phyloP scores from a whole-genome alignment of 208 protist species.

The Crithidia fasciculata region DNA sequence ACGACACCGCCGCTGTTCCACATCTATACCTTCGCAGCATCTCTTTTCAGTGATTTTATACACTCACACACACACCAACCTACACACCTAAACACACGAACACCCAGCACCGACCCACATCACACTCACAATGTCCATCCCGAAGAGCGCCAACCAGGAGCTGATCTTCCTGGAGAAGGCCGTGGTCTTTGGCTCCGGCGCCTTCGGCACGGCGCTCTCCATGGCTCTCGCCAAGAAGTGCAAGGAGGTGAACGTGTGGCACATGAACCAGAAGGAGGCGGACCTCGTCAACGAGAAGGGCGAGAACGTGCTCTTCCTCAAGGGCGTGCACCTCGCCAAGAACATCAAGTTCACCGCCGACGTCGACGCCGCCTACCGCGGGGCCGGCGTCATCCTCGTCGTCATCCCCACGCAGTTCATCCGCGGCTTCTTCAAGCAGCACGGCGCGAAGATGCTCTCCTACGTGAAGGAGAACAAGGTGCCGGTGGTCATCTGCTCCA shows the following conservation, averaged over 20 bases:
- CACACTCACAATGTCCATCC: slow-evolving; percentile 22
- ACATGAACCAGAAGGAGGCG: slow-evolving; percentile 71
- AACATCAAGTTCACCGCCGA: slow-evolving; percentile 74
- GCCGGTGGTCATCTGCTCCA: slow-evolving; percentile 77
- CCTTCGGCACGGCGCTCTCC: slow-evolving; percentile 84
- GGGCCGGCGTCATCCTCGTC: slow-evolving; percentile 79
- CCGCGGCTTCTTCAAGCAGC: slow-evolving; percentile 69
- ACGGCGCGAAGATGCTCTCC: slow-evolving; percentile 43
- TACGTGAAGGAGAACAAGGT: slow-evolving; percentile 48
- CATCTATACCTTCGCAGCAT: too few relatives aligned
- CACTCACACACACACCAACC: too few relatives aligned
- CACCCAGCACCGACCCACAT: too few relatives aligned
- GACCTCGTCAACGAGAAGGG: slow-evolving; percentile 65
- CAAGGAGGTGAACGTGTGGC: slow-evolving; percentile 74
- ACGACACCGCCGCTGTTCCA: too few relatives aligned
- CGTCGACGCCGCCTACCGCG: slow-evolving; percentile 48
- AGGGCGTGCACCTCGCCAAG: slow-evolving; percentile 57
- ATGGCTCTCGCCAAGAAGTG: slow-evolving; percentile 74
- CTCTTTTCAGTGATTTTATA: too few relatives aligned
- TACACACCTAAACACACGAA: too few relatives aligned
- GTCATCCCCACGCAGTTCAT: slow-evolving; percentile 90
- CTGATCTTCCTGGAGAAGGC: slow-evolving; percentile 65
- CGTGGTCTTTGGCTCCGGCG: slow-evolving; percentile 81
- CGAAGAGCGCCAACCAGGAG: slow-evolving; percentile 22
- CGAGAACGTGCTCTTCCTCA: slow-evolving; percentile 85